Base-by-base conservation (phyloP, 345 rosid species). In the Angophora floribunda region DNA sequence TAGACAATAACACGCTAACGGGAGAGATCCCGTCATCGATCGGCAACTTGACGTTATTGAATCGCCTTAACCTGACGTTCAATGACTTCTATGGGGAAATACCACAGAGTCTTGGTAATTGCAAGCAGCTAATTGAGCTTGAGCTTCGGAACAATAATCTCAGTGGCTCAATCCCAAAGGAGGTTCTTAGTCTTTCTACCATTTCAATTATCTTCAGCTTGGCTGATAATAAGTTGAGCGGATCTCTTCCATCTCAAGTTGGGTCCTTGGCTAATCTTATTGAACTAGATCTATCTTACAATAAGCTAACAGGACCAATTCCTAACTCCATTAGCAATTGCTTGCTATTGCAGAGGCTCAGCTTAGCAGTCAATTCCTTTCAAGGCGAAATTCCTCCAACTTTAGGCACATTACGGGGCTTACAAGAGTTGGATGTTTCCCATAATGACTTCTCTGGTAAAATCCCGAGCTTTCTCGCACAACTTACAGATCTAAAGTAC, bases 371-470 rank as follows among this genome's bases (percentile, higher is more conserved):
- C 65, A 59, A 59, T 59, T 59, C 13, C 13, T 59, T 59, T 59
- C 6, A 59, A 4, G 63, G 94, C 0, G 10, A 78, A 52, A 91
- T 94, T 9, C 94, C 96, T 50, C 9, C 78, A 1, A 91, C 93
- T 26, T 87, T 94, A 19, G 85, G 86, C 47, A 10, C 65, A 4
- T 80, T 93, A 52, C 87, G 55, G 86, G 91, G 88, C 36, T 90
- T 92, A 26, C 70, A 89, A 19, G 17, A 44, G 11, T 79, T 94
- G 22, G 93, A 93, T 89, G 87, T 94, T 24, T 92, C 95, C 3
- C 36, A n/a, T 26, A 94, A 94, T 49, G 90, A 90, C 52, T 85
- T 93, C 41, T 88, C 87, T 1, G 90, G 92, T 3, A n/a, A 70
- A 36, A 90, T 92, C 51, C 94, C 94, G 0, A 28, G 63, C 45